These are phyloP conservation scores for Limnanthes douglasii DNA, from an alignment of 345 rosid genomes.

Conservation along the genomic window DNA sequence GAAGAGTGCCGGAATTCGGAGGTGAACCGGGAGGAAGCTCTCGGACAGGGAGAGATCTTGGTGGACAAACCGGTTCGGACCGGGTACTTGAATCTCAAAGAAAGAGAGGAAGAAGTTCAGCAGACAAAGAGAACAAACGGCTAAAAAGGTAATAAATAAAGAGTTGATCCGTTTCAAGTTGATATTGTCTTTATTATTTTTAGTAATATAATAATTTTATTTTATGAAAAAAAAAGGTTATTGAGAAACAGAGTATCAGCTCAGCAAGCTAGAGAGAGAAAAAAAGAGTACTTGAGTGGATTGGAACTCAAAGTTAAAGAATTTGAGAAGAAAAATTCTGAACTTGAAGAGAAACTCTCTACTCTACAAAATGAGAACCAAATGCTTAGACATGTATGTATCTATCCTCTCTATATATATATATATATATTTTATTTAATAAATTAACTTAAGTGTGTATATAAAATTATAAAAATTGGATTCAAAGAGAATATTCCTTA, in stretches of 20 bases:
- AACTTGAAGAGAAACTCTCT: conserved; percentile 81
- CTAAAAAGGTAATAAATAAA: conserved; percentile 68
- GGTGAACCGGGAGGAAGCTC: conserved; percentile 42
- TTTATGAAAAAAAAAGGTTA: conserved; percentile 32
- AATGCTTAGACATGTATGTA: conserved; percentile 89
- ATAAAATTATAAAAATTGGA: too few species aligned
- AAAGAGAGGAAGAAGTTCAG: conserved; percentile 77
- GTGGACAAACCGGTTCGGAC: conserved; percentile 28
- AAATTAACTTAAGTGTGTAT: neutral
- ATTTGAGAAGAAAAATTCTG: conserved; percentile 82
- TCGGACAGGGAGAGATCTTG: conserved; percentile 24
- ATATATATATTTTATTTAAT: neutral
- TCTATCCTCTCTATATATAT: neutral
- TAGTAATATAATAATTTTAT: neutral
- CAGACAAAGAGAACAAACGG: conserved; percentile 87
- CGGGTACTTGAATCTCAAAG: conserved; percentile 43
- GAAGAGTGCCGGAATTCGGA: conserved; percentile 85
- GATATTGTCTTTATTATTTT: neutral
- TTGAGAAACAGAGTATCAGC: conserved; percentile 99
- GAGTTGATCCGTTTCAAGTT: neutral
- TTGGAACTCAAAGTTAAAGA: conserved; percentile 72
- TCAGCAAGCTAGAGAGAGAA: conserved; percentile 98
- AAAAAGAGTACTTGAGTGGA: conserved; percentile 75
- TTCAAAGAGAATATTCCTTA: too few species aligned
- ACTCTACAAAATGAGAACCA: conserved; percentile 95